These are phyloP conservation scores for Lasiodiplodia sp. DNA, from an alignment of 2,329 filamentous ascomycete genomes.

Conservation along the genomic window DNA sequence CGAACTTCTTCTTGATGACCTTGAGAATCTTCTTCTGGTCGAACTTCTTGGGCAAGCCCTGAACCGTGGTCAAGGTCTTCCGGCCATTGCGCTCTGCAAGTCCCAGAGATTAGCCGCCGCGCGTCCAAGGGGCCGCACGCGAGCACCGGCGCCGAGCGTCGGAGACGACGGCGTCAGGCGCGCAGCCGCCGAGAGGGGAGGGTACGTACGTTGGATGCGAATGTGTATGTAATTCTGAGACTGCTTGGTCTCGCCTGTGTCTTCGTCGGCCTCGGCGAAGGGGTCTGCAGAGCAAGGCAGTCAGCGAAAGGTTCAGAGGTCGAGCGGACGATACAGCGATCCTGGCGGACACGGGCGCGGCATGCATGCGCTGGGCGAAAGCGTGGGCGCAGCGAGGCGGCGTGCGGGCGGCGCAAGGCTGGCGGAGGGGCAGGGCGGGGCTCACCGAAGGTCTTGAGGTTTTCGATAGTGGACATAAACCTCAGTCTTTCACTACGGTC, in stretches of 20 bases:
- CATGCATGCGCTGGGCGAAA: background rate
- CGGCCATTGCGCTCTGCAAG: slow-evolving; percentile 97
- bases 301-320: slow-evolving; percentile 5
- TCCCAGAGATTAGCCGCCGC: slow-evolving; percentile 43
- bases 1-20: slow-evolving; percentile 99
- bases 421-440: slow-evolving; percentile 32
- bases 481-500: slow-evolving; percentile 68
- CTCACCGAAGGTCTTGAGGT: slow-evolving; percentile 91
- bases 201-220: slow-evolving; percentile 91
- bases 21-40: slow-evolving; percentile 99
- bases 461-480: slow-evolving; percentile 97
- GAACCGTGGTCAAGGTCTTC: slow-evolving; percentile 99
- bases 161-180: slow-evolving; percentile 1
- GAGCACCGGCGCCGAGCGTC: background rate
- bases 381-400: background rate
- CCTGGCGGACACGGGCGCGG: background rate
- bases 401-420: slow-evolving; percentile 13
- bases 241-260: slow-evolving; percentile 92
- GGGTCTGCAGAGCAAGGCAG: slow-evolving; percentile 66
- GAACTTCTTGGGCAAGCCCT: slow-evolving; percentile 98
- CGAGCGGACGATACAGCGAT: background rate
- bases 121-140: slow-evolving; percentile 6
- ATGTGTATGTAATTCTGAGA: slow-evolving; percentile 99
- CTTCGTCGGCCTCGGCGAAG: slow-evolving; percentile 99
- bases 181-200: slow-evolving; percentile 18